Conservation (phyloP, 345 rosid species). For the Arabis hirsuta region DNA sequence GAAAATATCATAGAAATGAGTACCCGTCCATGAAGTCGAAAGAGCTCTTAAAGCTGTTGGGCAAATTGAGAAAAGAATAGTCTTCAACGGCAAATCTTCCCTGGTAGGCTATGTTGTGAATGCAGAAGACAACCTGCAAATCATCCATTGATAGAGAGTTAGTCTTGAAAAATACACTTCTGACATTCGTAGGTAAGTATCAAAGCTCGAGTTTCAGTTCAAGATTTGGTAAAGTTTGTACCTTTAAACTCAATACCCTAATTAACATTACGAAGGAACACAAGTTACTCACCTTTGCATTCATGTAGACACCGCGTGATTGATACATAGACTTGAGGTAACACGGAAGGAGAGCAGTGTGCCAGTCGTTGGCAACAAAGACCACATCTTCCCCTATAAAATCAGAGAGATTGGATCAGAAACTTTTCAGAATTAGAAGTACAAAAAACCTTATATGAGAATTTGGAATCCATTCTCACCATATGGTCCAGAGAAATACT, state of each 20-base stretch:
- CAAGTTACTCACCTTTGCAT: slow-evolving; percentile 66
- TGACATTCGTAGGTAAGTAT: not conserved
- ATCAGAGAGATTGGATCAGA: slow-evolving; percentile 3
- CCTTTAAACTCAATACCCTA: not conserved
- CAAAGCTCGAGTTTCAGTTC: slow-evolving; percentile 4
- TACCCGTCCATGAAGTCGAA: slow-evolving; percentile 92
- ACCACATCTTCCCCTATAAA: slow-evolving; percentile 80
- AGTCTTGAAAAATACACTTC: too few relatives aligned
- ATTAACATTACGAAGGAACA: slow-evolving; percentile 6
- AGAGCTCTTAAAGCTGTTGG: slow-evolving; percentile 69
- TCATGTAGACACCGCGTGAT: slow-evolving; percentile 65
- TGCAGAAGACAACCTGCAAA: slow-evolving; percentile 81
- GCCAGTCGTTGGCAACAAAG: slow-evolving; percentile 95
- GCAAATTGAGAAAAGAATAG: slow-evolving; percentile 76
- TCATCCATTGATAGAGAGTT: slow-evolving; percentile 27
- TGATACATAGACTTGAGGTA: slow-evolving; percentile 75
- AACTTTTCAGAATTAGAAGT: not conserved
- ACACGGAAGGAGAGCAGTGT: slow-evolving; percentile 90
- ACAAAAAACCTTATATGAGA: not conserved
- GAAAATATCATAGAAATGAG: not conserved
- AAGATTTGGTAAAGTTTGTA: not conserved
- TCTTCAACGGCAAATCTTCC: slow-evolving; percentile 78
- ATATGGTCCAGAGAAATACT: slow-evolving; percentile 83
- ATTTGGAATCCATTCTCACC: slow-evolving; percentile 48
- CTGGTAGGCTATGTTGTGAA: slow-evolving; percentile 97